These are phyloP conservation scores for Penicillium ochrochloron DNA, from an alignment of 495 filamentous ascomycete genomes.

Conservation along the genomic window DNA sequence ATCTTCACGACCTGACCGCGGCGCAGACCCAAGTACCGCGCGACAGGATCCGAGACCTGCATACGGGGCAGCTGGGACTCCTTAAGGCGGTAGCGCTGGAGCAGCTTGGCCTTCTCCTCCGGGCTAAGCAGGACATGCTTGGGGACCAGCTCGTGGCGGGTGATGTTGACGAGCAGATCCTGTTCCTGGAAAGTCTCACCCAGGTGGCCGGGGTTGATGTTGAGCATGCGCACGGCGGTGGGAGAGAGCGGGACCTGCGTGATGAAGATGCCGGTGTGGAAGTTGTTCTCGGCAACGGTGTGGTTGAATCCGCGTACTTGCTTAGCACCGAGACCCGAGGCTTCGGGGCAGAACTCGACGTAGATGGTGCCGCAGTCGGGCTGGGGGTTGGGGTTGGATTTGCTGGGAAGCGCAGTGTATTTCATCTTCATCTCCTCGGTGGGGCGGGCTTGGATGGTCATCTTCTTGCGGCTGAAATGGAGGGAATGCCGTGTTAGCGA, in stretches of 20 bases:
- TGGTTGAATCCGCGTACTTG: slow-evolving; percentile 89
- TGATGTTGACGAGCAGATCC: slow-evolving; percentile 97
- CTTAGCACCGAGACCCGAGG: slow-evolving; percentile 76
- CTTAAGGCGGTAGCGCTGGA: slow-evolving; percentile 91
- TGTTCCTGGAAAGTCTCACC: slow-evolving; percentile 95
- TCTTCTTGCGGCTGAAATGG: slow-evolving; percentile 68
- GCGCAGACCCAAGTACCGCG: slow-evolving; percentile 87
- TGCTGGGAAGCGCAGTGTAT: slow-evolving; percentile 70
- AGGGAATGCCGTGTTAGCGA: slow-evolving; percentile 33
- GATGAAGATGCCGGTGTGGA: slow-evolving; percentile 87
- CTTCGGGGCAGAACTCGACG: slow-evolving; percentile 85
- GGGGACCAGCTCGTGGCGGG: slow-evolving; percentile 94
- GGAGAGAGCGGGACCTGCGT: slow-evolving; percentile 79
- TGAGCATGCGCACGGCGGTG: slow-evolving; percentile 70
- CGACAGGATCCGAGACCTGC: slow-evolving; percentile 86
- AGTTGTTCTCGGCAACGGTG: slow-evolving; percentile 73
- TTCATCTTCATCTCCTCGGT: slow-evolving; percentile 80
- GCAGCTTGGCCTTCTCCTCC: slow-evolving; percentile 82
- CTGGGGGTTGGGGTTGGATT: slow-evolving; percentile 64
- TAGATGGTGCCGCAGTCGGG: slow-evolving; percentile 84
- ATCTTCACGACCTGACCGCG: slow-evolving; percentile 98
- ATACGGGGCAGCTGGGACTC: slow-evolving; percentile 96
- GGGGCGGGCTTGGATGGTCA: slow-evolving; percentile 86
- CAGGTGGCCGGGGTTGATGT: slow-evolving; percentile 74
- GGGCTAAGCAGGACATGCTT: slow-evolving; percentile 87